Evolutionary conservation across 257 asterid genomes (phyloP).

Genomic region (Penstemon barbatus): DNA sequence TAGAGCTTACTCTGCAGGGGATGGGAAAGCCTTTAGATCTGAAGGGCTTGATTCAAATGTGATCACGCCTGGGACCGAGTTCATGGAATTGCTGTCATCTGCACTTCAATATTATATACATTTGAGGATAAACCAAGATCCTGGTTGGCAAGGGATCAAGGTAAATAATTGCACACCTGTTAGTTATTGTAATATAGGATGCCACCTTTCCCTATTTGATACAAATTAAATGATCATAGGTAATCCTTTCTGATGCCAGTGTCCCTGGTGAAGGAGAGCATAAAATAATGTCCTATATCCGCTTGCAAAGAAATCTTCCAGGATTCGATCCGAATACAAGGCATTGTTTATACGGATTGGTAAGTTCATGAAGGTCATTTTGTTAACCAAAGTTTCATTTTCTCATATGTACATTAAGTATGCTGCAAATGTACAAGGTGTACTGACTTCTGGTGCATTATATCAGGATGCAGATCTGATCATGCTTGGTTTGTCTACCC

Average conservation of each 20-base stretch:
- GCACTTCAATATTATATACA: conserved; percentile 57
- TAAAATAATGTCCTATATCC: conserved; percentile 72
- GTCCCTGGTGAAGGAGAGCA: conserved; percentile 92
- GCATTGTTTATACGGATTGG: conserved; percentile 80
- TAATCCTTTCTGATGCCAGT: conserved; percentile 73
- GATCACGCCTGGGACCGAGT: conserved; percentile 75
- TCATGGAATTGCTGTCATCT: conserved; percentile 57
- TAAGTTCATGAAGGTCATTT: conserved; percentile 29
- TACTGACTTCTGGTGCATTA: conserved; percentile 11
- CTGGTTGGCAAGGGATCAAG: conserved; percentile 66
- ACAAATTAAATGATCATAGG: conserved; percentile 39
- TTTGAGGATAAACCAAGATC: conserved; percentile 49
- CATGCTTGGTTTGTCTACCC: conserved; percentile 67
- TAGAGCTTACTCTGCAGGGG: conserved; percentile 2
- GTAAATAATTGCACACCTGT: conserved; percentile 32
- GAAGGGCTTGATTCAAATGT: conserved; percentile 59
- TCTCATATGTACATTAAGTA: conserved; percentile 4
- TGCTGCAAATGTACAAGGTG: conserved; percentile 6
- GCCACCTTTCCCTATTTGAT: conserved; percentile 12
- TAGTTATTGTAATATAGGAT: background rate
- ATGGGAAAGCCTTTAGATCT: conserved; percentile 19
- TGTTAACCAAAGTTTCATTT: conserved; percentile 10
- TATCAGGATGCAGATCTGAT: conserved; percentile 71
- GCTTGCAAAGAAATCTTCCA: conserved; percentile 70
- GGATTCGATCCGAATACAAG: conserved; percentile 75